A percentile compares a stretch with the other conserved stretches of the same genome.
Evolutionary conservation across 2,329 filamentous ascomycete species (phyloP).

Genomic region (Boeremia lycopersici): DNA sequence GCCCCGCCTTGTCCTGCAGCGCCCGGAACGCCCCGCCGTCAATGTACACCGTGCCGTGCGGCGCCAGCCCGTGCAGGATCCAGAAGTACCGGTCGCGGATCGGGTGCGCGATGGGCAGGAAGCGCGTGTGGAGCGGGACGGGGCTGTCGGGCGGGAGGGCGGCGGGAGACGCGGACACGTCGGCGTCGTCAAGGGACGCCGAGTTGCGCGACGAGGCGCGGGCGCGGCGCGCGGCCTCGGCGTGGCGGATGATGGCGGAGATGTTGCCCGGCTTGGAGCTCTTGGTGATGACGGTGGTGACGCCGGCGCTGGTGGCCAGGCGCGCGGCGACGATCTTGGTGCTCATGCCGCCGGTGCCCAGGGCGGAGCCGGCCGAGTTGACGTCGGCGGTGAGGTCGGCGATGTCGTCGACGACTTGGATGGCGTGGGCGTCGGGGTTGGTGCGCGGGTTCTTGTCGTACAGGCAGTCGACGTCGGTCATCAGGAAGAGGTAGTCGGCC

Average conservation of each 20-base stretch:
- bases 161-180: slow-evolving; percentile 30
- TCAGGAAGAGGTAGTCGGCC: slow-evolving; percentile 93
- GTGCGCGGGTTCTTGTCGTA: slow-evolving; percentile 95
- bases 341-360: slow-evolving; percentile 96
- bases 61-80: slow-evolving; percentile 89
- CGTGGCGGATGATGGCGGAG: slow-evolving; percentile 79
- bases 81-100: slow-evolving; percentile 96
- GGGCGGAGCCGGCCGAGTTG: slow-evolving; percentile 82
- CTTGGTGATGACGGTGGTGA: slow-evolving; percentile 93
- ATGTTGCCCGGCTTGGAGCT: slow-evolving; percentile 96
- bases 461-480: slow-evolving; percentile 98
- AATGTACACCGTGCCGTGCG: slow-evolving; percentile 90
- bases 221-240: slow-evolving; percentile 65
- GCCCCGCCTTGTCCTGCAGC: slow-evolving; percentile 79
- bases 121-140: slow-evolving; percentile 82
- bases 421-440: slow-evolving; percentile 83
- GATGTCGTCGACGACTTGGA: slow-evolving; percentile 92
- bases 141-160: slow-evolving; percentile 34
- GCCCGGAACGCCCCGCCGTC: slow-evolving; percentile 87
- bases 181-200: slow-evolving; percentile 35
- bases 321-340: slow-evolving; percentile 96
- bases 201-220: slow-evolving; percentile 37
- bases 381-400: slow-evolving; percentile 82
- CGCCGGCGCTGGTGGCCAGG: slow-evolving; percentile 89
- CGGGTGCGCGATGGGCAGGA: slow-evolving; percentile 81